Base-by-base conservation (phyloP, 2,329 filamentous ascomycete genomes). In the Thielaviopsis ethacetica region DNA sequence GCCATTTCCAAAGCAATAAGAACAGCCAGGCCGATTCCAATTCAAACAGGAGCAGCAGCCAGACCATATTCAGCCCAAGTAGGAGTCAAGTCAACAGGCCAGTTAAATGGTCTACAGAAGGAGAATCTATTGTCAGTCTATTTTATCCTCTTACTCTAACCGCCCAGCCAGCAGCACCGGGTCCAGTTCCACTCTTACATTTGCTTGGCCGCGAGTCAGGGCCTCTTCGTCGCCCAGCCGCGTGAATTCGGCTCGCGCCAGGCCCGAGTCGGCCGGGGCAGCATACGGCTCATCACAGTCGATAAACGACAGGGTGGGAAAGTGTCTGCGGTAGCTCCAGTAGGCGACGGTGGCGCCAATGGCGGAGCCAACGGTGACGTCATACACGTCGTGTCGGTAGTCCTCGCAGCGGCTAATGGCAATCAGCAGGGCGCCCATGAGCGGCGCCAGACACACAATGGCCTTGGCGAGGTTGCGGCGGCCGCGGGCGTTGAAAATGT, bases 341-440 rank as follows among this genome's bases (percentile, higher is more conserved):
- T 82, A 82, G 2, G 82, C 78, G 30, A 85, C 70, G 3, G 71
- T 68, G 67, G 78, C 78, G 3, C 84, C 84, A 15, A 87, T 71
- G 26, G 78, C 67, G 0, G 79, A 78, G 0, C 84, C 84, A 5
- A 78, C 75, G 56, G 75, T 78, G 13, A 87, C 83, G 65, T 87
- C 84, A 62, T 83, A 85, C 2, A 85, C 83, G 63, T 87, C 83
- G 64, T 88, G 84, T 54, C 84, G 72, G 66, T 87, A 86, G 68
- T 86, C 83, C 68, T 86, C 78, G 63, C 81, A 84, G 6, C 84
- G 74, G 53, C 81, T 84, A 60, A 86, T 84, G 51, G 83, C 83
- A 63, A 88, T 83, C 69, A 85, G 72, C n/a, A 76, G 73, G 1
- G 84, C 84, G 9, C 80, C 81, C 3, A 86, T 66, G 2, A 85